phyloP scores from a whole-genome alignment of 2,329 filamentous ascomycete species.

The Xylariaceae sp. region DNA sequence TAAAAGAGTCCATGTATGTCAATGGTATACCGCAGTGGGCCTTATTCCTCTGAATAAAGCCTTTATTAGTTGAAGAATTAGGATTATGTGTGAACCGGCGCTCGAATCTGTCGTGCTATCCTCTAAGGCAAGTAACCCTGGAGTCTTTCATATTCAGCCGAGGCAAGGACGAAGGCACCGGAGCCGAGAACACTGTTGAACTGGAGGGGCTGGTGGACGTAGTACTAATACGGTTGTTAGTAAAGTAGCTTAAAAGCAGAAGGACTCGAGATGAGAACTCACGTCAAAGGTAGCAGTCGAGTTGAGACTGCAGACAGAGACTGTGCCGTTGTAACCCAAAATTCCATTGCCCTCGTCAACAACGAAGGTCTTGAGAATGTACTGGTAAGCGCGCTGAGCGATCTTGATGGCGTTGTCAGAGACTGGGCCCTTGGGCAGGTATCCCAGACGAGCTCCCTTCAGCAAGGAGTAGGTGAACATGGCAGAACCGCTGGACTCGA shows the following conservation, averaged over 20 bases:
- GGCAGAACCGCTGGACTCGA: conserved; percentile 35
- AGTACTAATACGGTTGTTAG: conserved; percentile 32
- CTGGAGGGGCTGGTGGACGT: conserved; percentile 32
- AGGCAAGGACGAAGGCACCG: conserved; percentile 35
- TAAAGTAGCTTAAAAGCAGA: neutral
- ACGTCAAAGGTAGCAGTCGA: conserved; percentile 37
- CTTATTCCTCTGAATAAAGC: neutral
- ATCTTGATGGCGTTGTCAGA: conserved; percentile 9
- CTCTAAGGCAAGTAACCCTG: neutral
- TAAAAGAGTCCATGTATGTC: no score
- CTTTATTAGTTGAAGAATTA: neutral
- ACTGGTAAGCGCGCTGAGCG: conserved; percentile 21
- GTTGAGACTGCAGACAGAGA: conserved; percentile 39
- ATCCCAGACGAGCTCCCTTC: conserved; percentile 35
- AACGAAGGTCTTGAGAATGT: conserved; percentile 28
- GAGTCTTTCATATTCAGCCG: conserved; percentile 34
- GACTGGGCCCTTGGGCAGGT: conserved; percentile 19
- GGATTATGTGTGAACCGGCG: neutral
- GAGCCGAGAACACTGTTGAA: conserved; percentile 37
- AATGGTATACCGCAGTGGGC: neutral
- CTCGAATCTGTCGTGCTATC: neutral
- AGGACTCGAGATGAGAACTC: conserved; percentile 11
- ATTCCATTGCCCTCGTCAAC: conserved; percentile 25
- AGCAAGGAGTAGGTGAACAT: conserved; percentile 36
- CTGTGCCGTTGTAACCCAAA: conserved; percentile 35